Base-by-base conservation (phyloP, 805 yeast species). In the Yarrowia yakushimensis region DNA sequence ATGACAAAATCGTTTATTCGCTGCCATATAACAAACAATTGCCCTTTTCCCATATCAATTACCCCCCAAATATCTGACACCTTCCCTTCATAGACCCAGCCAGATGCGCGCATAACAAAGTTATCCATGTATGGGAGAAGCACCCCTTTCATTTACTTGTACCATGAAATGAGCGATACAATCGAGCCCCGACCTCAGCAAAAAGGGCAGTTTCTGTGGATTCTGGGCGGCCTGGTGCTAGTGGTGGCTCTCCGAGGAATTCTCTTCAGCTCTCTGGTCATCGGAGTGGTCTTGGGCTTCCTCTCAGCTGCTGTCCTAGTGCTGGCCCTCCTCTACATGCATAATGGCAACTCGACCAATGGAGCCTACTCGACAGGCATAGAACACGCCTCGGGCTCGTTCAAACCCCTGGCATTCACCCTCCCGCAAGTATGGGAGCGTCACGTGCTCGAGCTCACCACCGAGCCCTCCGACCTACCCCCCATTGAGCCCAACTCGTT, bases 401-500 rank as follows among this genome's bases (percentile, higher is more conserved):
- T 52, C 37, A n/a, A 17, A 6, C 59, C 59, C 8, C 25, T 52
- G 15, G 37, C 13, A 4, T 52, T 52, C 43, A 52, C 59, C n/a
- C 43, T 52, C 17, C 43, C 59, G 2, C 31, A 36, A 28, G 42
- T 36, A 1, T 52, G 59, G 59, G 59, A 52, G 13, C 43, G 43
- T 4, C 42, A 52, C 43, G 59, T 52, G 23, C 34, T 27, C 25
- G 59, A 52, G 43, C 59, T 52, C 43, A 52, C 59, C 23, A 34
- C 61, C 15, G 61, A 55, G 39, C 61, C 48, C 31, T 2, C 8
- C 4, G 48, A 55, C 9, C 48, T 23, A 15, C 46, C 48, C 1
- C 70, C 68, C 20, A 63, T 79, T 2, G 75, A 80, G 34, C 80
- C 81, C 2, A 81, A 81, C 23, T 81, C 85, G 27, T 78, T 81